Percentiles rank a stretch among this genome's conserved stretches.
Evolutionary conservation across 192 early-diverging fungal genomes (phyloP).

Genomic region (Phlyctochytrium planicorne): DNA sequence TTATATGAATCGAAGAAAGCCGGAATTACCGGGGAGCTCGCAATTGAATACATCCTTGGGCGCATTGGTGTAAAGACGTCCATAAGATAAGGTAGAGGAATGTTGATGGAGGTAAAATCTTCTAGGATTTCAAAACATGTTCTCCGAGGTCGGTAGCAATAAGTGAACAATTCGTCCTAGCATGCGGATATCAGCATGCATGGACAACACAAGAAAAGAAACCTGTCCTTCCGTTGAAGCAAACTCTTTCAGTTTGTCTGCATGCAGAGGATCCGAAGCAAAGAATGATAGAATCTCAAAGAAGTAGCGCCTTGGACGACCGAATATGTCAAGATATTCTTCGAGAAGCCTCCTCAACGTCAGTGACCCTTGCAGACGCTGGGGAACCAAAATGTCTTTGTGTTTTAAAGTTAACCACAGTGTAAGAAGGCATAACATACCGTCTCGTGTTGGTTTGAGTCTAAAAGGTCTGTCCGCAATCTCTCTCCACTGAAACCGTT

Average conservation of each 20-base stretch:
- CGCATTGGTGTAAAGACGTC: conserved; percentile 83
- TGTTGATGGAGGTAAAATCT: conserved; percentile 76
- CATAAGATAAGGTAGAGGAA: conserved; percentile 74
- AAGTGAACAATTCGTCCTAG: conserved; percentile 84
- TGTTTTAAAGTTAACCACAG: no score
- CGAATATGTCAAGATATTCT: conserved; percentile 79
- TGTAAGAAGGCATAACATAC: conserved; percentile 8
- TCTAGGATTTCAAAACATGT: conserved; percentile 80
- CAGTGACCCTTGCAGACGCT: no score
- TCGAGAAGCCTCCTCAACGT: conserved; percentile 78
- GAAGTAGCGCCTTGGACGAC: conserved; percentile 84
- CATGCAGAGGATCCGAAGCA: conserved; percentile 60
- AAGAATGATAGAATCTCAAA: conserved; percentile 87
- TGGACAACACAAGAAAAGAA: neutral
- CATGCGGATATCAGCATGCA: conserved; percentile 8
- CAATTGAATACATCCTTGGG: conserved; percentile 84
- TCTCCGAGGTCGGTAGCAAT: conserved; percentile 76
- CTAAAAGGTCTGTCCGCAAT: conserved; percentile 63
- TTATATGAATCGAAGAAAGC: conserved; percentile 8
- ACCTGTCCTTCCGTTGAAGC: conserved; percentile 71
- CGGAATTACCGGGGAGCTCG: conserved; percentile 53
- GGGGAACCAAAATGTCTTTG: no score
- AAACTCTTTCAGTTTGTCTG: conserved; percentile 82
- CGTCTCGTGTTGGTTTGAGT: no score
- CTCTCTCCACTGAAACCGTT: conserved; percentile 66